Evolutionary conservation across 2,329 filamentous ascomycete genomes (phyloP).

Genomic region (Tolypocladium tropicale): DNA sequence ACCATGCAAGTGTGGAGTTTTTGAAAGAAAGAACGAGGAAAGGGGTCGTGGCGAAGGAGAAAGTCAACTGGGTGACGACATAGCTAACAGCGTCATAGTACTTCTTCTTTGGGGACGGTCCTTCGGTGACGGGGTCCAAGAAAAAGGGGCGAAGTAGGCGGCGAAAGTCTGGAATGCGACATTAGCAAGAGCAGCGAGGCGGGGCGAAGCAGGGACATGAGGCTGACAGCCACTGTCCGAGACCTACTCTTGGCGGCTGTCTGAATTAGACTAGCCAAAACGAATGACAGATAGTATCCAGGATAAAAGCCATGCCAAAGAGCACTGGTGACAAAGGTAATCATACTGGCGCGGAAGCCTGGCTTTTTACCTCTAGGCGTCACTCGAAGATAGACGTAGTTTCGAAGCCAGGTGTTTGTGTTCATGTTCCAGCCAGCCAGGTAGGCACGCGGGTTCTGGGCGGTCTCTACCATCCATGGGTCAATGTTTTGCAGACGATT

Average conservation of each 20-base stretch:
- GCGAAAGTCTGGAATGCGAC: slow-evolving; percentile 57
- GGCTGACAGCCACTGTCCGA: neutral
- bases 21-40: slow-evolving; percentile 73
- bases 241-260: slow-evolving; percentile 84
- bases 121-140: slow-evolving; percentile 63
- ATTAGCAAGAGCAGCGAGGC: neutral
- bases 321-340: slow-evolving; percentile 88
- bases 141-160: slow-evolving; percentile 89
- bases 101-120: slow-evolving; percentile 59
- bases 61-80: slow-evolving; percentile 67
- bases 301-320: slow-evolving; percentile 98
- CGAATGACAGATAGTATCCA: slow-evolving; percentile 86
- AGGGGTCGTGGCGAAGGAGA: slow-evolving; percentile 73
- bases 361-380: slow-evolving; percentile 94
- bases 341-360: slow-evolving; percentile 86
- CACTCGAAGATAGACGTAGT: slow-evolving; percentile 91
- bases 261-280: slow-evolving; percentile 84
- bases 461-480: slow-evolving; percentile 74
- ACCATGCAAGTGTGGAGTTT: slow-evolving; percentile 67
- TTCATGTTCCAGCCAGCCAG: slow-evolving; percentile 97
- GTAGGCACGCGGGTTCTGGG: slow-evolving; percentile 88
- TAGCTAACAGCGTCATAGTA: slow-evolving; percentile 79
- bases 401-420: slow-evolving; percentile 91
- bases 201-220: neutral
- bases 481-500: slow-evolving; percentile 84